Percentiles rank a stretch among this genome's conserved stretches.
Conservation (phyloP, 1,284 basidiomycete genomes). For the Moniliella sp. region DNA sequence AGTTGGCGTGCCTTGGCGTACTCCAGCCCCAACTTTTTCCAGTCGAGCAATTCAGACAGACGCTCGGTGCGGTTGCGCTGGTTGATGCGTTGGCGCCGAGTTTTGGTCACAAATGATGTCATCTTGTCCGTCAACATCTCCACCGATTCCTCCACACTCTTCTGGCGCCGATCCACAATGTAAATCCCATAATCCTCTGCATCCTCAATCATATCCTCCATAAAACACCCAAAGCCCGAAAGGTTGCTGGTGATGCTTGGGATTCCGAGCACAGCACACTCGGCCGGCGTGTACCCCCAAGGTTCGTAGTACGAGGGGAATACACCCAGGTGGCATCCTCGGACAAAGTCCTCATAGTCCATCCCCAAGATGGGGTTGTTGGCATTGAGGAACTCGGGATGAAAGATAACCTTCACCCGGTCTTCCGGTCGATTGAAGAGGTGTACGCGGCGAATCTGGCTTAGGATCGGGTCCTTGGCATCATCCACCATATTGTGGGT, state of each 20-base stretch:
- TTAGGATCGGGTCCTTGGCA: conserved; percentile 68
- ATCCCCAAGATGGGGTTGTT: conserved; percentile 90
- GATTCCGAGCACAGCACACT: conserved; percentile 67
- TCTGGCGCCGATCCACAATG: conserved; percentile 74
- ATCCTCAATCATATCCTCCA: conserved; percentile 89
- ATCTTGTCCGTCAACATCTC: conserved; percentile 39
- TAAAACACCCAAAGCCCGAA: conserved; percentile 90
- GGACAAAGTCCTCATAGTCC: conserved; percentile 95
- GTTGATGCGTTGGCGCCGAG: conserved; percentile 82
- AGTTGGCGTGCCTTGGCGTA: conserved; percentile 83
- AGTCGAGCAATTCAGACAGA: conserved; percentile 79
- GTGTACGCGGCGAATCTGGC: conserved; percentile 75
- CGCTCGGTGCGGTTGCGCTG: conserved; percentile 84
- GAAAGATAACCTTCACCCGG: conserved; percentile 85
- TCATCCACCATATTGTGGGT: conserved; percentile 98
- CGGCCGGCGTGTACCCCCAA: conserved; percentile 53
- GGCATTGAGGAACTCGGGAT: conserved; percentile 89
- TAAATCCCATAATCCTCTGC: conserved; percentile 44
- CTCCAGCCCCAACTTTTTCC: conserved; percentile 95
- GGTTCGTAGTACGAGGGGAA: conserved; percentile 88
- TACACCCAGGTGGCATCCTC: conserved; percentile 88
- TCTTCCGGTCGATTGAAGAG: conserved; percentile 66
- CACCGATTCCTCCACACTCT: conserved; percentile 74
- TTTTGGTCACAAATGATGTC: conserved; percentile 52
- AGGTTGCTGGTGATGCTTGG: conserved; percentile 90